These are phyloP conservation scores for Arabidopsis hybrid DNA, from an alignment of 441 rosid species.

Conservation along the genomic window DNA sequence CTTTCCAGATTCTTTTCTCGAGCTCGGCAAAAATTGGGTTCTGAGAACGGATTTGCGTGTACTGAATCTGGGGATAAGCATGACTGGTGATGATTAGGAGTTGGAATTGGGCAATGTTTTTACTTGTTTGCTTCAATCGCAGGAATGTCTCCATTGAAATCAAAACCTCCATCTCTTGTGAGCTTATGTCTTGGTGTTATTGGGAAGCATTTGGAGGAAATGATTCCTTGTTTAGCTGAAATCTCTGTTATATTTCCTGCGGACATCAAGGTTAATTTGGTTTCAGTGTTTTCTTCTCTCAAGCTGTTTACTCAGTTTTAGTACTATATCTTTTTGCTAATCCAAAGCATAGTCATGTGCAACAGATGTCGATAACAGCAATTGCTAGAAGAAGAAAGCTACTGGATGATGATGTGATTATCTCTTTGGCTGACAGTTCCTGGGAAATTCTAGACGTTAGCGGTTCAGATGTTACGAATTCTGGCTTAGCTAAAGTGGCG, in stretches of 20 bases:
- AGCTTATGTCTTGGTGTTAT: slow-evolving; percentile 85
- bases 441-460: slow-evolving; percentile 89
- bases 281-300: not conserved
- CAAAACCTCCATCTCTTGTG: slow-evolving; percentile 66
- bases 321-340: slow-evolving; percentile 19
- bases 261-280: slow-evolving; percentile 64
- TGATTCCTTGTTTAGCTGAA: slow-evolving; percentile 63
- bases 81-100: not conserved
- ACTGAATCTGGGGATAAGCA: not conserved
- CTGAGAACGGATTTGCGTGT: not conserved
- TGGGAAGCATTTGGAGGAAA: slow-evolving; percentile 83
- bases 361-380: slow-evolving; percentile 72
- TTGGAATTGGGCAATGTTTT: not conserved
- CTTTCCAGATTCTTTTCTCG: not conserved
- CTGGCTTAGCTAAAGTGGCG: slow-evolving; percentile 67
- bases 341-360: slow-evolving; percentile 28
- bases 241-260: slow-evolving; percentile 69
- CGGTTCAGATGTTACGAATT: slow-evolving; percentile 75
- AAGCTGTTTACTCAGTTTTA: slow-evolving; percentile 1
- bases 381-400: slow-evolving; percentile 86
- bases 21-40: not conserved
- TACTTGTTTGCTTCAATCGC: slow-evolving; percentile 18
- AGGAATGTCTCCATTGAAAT: slow-evolving; percentile 52
- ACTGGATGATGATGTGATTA: slow-evolving; percentile 63
- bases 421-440: slow-evolving; percentile 76